Conservation (phyloP, 2,329 filamentous ascomycete genomes). For the Fusarium staphyleae region DNA sequence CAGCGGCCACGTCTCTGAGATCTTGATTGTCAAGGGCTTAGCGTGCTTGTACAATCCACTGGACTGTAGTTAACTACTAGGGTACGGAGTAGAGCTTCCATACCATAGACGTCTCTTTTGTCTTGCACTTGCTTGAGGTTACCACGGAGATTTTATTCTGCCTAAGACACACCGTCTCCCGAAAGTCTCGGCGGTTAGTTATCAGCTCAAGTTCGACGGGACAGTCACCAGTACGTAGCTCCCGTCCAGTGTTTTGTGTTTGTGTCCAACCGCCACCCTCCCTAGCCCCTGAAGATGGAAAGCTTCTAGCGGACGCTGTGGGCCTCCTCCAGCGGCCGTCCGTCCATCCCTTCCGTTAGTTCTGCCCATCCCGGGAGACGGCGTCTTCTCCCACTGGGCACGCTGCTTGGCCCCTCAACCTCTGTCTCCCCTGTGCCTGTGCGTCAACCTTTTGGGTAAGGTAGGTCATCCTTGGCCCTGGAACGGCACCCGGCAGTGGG, state of each 20-base stretch:
- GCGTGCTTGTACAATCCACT: too few relatives aligned
- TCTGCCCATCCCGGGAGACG: slow-evolving; percentile 35
- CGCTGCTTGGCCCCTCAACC: slow-evolving; percentile 21
- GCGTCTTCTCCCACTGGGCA: slow-evolving; percentile 38
- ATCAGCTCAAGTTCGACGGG: background rate
- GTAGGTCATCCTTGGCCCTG: slow-evolving; percentile 28
- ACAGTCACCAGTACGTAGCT: too few relatives aligned
- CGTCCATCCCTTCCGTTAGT: slow-evolving; percentile 25
- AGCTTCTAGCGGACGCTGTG: slow-evolving; percentile 32
- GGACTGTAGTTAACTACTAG: too few relatives aligned
- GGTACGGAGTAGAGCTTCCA: slow-evolving; percentile 2
- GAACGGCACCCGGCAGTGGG: slow-evolving; percentile 27
- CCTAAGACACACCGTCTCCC: slow-evolving; percentile 3
- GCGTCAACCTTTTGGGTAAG: slow-evolving; percentile 25
- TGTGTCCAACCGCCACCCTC: slow-evolving; percentile 14
- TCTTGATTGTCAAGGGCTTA: slow-evolving; percentile 31
- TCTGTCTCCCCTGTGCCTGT: slow-evolving; percentile 28
- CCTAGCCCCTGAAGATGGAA: slow-evolving; percentile 22
- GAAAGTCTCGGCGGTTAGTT: slow-evolving; percentile 9
- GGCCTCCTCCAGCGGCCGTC: slow-evolving; percentile 7
- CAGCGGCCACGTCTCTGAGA: slow-evolving; percentile 21
- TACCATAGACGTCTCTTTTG: slow-evolving; percentile 5
- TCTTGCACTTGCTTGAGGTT: slow-evolving; percentile 15
- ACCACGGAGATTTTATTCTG: slow-evolving; percentile 13
- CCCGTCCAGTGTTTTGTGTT: too few relatives aligned